These are phyloP conservation scores for Piper betle DNA, from an alignment of 164 flowering plant genomes.

Conservation along the genomic window DNA sequence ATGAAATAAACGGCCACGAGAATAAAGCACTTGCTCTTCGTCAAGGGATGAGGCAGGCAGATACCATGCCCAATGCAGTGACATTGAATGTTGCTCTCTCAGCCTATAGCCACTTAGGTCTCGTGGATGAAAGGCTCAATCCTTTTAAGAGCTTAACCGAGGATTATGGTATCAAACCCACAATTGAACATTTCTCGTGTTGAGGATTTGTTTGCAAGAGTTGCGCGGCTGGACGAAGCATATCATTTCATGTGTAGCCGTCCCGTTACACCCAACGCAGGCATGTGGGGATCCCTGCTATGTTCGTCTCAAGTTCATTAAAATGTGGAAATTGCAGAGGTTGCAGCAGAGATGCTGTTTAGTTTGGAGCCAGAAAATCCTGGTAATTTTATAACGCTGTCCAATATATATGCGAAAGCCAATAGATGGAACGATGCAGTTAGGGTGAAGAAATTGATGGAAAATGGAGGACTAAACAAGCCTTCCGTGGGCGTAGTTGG, in stretches of 20 bases:
- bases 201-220: conserved; percentile 40
- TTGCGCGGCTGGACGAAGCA: conserved; percentile 33
- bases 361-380: conserved; percentile 39
- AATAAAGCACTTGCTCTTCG: conserved; percentile 27
- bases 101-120: conserved; percentile 59
- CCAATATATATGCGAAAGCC: conserved; percentile 33
- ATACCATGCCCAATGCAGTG: conserved; percentile 23
- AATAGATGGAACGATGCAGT: conserved; percentile 42
- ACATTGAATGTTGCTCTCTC: conserved; percentile 41
- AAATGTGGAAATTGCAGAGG: conserved; percentile 19
- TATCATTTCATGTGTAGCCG: conserved; percentile 23
- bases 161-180: conserved; percentile 20
- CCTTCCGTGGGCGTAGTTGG: conserved; percentile 36
- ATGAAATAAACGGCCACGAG: conserved; percentile 37
- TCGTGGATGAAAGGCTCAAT: conserved; percentile 37
- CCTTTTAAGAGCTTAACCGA: conserved; percentile 24
- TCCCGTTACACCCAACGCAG: conserved; percentile 27
- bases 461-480: conserved; percentile 31
- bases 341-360: conserved; percentile 39
- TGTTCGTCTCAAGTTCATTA: conserved; percentile 33
- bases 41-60: conserved; percentile 24
- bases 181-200: conserved; percentile 41
- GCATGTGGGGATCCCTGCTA: conserved; percentile 43
- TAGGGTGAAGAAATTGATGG: conserved; percentile 35
- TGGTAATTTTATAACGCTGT: conserved; percentile 41